Conservation (phyloP, 2,329 filamentous ascomycete genomes). For the Trichoderma lentiforme region DNA sequence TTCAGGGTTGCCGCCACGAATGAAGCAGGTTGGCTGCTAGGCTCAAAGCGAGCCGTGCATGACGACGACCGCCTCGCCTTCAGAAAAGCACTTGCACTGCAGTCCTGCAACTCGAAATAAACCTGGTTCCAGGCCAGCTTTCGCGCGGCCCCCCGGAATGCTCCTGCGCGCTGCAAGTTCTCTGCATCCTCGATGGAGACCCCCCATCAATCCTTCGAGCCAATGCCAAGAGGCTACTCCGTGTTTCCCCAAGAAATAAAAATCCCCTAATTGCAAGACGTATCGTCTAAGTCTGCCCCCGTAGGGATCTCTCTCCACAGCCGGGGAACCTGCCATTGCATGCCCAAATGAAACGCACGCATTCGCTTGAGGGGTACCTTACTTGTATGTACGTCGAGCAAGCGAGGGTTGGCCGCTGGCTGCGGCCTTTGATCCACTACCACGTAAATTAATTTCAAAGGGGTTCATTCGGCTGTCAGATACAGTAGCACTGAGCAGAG, state of each 20-base stretch:
- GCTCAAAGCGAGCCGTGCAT: background rate
- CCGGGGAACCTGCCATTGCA: slow-evolving; percentile 16
- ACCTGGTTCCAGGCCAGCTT: background rate
- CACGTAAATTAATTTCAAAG: slow-evolving; percentile 12
- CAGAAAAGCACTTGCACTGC: background rate
- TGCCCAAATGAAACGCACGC: background rate
- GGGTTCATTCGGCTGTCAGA: background rate
- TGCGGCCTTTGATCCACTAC: slow-evolving; percentile 11
- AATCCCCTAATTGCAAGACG: slow-evolving; percentile 4
- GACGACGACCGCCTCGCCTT: background rate
- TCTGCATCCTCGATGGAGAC: slow-evolving; percentile 3
- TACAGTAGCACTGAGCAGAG: background rate
- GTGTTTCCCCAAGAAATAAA: slow-evolving; percentile 1
- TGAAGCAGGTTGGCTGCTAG: background rate
- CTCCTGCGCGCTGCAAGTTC: slow-evolving; percentile 15
- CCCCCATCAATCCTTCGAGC: background rate
- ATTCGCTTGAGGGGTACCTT: slow-evolving; percentile 9
- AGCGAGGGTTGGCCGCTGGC: slow-evolving; percentile 1
- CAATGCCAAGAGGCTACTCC: background rate
- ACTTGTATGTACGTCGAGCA: background rate
- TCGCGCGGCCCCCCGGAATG: slow-evolving; percentile 11
- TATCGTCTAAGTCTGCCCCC: background rate
- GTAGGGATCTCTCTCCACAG: background rate
- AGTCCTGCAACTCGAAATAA: background rate
- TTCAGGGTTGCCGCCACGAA: background rate